Conservation (phyloP, 306 rosid genomes). For the Spatholobus suberectus region DNA sequence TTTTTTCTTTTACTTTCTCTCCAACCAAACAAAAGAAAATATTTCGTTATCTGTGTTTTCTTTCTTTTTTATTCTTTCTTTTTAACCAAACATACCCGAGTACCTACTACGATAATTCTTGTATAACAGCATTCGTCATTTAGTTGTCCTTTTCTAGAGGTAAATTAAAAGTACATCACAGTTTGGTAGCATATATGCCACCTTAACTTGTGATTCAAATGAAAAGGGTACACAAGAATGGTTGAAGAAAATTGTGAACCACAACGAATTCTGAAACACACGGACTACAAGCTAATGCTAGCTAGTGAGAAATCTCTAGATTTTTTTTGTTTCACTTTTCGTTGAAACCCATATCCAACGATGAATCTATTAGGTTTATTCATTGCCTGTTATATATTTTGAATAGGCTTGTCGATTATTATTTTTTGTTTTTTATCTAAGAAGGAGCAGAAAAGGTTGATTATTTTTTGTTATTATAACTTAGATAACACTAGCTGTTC, state of each 20-base stretch:
- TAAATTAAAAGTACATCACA: slow-evolving; percentile 7
- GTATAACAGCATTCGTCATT: not conserved
- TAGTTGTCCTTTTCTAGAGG: slow-evolving; percentile 24
- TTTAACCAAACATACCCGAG: too few species aligned
- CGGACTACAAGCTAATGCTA: slow-evolving; percentile 7
- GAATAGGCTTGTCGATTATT: not conserved
- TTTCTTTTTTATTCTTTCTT: too few species aligned
- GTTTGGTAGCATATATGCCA: slow-evolving; percentile 28
- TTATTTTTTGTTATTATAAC: not conserved
- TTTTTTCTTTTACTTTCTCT: too few species aligned
- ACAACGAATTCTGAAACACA: slow-evolving; percentile 27
- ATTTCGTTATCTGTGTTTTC: too few species aligned
- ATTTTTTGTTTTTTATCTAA: not conserved
- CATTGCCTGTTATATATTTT: not conserved
- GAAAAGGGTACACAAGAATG: not conserved
- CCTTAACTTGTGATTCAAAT: slow-evolving; percentile 39
- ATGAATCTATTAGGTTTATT: not conserved
- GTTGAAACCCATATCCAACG: slow-evolving; percentile 15
- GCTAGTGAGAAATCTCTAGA: slow-evolving; percentile 20
- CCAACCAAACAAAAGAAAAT: too few species aligned
- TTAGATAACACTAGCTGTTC: not conserved
- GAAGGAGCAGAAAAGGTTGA: not conserved
- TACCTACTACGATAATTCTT: not conserved
- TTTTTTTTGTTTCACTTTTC: slow-evolving; percentile 1
- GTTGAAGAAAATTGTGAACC: slow-evolving; percentile 32